A percentile compares a stretch with the other conserved stretches of the same genome.
Evolutionary conservation across 129 eudicot genomes (phyloP).

Genomic region (Logfia minima): DNA sequence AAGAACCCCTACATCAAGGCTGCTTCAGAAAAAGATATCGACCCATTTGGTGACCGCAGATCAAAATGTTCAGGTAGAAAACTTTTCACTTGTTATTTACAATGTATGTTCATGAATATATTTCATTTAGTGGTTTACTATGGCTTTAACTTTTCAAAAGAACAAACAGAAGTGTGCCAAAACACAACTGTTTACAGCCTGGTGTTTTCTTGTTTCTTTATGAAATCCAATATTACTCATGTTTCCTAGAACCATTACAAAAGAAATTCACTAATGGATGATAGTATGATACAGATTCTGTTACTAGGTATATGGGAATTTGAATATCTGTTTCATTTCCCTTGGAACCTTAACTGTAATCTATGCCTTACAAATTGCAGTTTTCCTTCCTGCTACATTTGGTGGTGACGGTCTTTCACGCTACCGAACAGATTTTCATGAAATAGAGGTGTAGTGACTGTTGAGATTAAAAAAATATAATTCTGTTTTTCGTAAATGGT

Average conservation of each 20-base stretch:
- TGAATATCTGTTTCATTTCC: background rate
- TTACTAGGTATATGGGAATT: background rate
- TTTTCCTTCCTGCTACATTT: slow-evolving; percentile 46
- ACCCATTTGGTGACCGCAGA: slow-evolving; percentile 78
- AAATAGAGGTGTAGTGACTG: slow-evolving; percentile 60
- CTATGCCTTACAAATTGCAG: slow-evolving; percentile 34
- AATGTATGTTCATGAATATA: background rate
- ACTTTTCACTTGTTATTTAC: background rate
- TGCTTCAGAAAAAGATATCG: slow-evolving; percentile 46
- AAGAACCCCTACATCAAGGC: slow-evolving; percentile 73
- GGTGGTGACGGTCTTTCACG: slow-evolving; percentile 84
- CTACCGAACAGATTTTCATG: slow-evolving; percentile 81
- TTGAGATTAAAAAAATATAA: background rate
- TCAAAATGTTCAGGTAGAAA: slow-evolving; percentile 76
- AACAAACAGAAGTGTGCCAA: background rate
- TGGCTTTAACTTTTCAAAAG: background rate
- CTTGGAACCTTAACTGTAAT: background rate
- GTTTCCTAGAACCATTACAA: background rate
- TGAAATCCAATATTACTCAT: background rate
- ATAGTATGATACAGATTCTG: background rate
- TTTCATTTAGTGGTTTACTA: background rate
- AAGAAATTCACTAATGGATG: background rate
- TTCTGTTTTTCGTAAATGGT: background rate
- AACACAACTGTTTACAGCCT: background rate
- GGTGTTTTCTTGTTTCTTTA: background rate